A percentile compares a stretch with the other conserved stretches of the same genome.
These are phyloP conservation scores for Dimargaris cristalligena DNA, from an alignment of 192 early-diverging fungal genomes.

Conservation along the genomic window DNA sequence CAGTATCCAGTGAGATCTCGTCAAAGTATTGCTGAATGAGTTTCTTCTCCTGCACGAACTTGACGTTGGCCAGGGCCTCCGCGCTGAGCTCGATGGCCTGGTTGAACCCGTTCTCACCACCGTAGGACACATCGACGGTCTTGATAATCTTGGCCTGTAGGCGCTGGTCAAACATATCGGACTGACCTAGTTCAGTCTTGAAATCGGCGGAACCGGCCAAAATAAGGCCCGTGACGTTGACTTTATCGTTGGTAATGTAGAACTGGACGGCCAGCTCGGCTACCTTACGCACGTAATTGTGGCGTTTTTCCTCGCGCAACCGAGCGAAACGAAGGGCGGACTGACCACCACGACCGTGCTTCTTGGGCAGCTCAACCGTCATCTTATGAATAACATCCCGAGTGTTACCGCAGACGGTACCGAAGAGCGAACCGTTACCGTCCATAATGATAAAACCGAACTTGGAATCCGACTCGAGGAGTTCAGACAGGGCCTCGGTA, in stretches of 20 bases:
- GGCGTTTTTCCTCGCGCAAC: slow-evolving; percentile 96
- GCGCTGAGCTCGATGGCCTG: slow-evolving; percentile 87
- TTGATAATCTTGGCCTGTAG: slow-evolving; percentile 77
- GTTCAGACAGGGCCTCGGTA: slow-evolving; percentile 75
- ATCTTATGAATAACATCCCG: slow-evolving; percentile 90
- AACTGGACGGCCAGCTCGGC: slow-evolving; percentile 92
- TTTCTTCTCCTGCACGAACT: slow-evolving; percentile 98
- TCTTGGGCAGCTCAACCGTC: slow-evolving; percentile 95
- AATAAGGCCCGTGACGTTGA: slow-evolving; percentile 73
- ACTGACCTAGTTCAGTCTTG: slow-evolving; percentile 89
- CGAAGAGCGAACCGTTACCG: slow-evolving; percentile 93
- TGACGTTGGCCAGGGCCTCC: slow-evolving; percentile 86
- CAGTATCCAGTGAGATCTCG: slow-evolving; percentile 91
- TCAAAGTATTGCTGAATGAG: slow-evolving; percentile 92
- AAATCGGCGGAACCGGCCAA: slow-evolving; percentile 98
- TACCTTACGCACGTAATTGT: slow-evolving; percentile 98
- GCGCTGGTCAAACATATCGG: slow-evolving; percentile 91
- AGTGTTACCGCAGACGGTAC: slow-evolving; percentile 82
- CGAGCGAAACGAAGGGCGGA: slow-evolving; percentile 98
- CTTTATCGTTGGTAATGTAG: slow-evolving; percentile 86
- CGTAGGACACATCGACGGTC: slow-evolving; percentile 94
- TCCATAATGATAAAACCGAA: slow-evolving; percentile 99
- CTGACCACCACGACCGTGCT: slow-evolving; percentile 99
- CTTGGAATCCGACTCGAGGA: slow-evolving; percentile 84
- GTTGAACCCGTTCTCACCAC: slow-evolving; percentile 98